Percentiles rank a stretch among this genome's conserved stretches.
phyloP scores from a whole-genome alignment of 2,329 filamentous ascomycete species.

The Zasmidium angulare region DNA sequence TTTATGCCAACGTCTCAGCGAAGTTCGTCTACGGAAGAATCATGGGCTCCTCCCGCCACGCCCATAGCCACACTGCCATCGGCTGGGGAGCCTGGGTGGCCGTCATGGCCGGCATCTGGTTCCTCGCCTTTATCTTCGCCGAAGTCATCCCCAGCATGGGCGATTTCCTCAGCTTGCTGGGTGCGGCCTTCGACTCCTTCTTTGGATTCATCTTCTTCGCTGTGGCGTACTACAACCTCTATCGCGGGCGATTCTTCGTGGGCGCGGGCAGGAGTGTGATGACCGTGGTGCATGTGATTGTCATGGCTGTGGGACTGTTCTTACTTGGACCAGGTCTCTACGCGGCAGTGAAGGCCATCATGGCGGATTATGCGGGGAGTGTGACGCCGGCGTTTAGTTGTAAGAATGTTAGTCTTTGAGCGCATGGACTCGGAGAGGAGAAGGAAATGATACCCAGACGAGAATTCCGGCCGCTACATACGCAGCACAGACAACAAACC shows the following conservation, averaged over 20 bases:
- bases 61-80: constrained; percentile 48
- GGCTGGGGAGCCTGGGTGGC: constrained; percentile 49
- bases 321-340: constrained; percentile 54
- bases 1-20: constrained; percentile 51
- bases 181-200: constrained; percentile 51
- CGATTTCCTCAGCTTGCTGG: constrained; percentile 50
- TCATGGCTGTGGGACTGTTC: constrained; percentile 49
- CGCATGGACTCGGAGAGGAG: no score
- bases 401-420: constrained; percentile 40
- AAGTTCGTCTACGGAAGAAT: constrained; percentile 51
- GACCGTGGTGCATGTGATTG: constrained; percentile 47
- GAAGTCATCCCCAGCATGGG: constrained; percentile 53
- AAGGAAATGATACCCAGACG: no score
- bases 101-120: constrained; percentile 46
- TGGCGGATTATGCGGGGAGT: constrained; percentile 48
- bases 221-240: constrained; percentile 50
- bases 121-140: constrained; percentile 48
- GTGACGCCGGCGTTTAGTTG: constrained; percentile 52
- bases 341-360: constrained; percentile 54
- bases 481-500: background rate
- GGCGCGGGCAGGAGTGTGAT: constrained; percentile 39
- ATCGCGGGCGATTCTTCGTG: constrained; percentile 41
- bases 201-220: constrained; percentile 55
- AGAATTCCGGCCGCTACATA: no score
- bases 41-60: constrained; percentile 46